phyloP scores from a whole-genome alignment of 768 basidiomycete species.

The Mycena sanguinolenta region DNA sequence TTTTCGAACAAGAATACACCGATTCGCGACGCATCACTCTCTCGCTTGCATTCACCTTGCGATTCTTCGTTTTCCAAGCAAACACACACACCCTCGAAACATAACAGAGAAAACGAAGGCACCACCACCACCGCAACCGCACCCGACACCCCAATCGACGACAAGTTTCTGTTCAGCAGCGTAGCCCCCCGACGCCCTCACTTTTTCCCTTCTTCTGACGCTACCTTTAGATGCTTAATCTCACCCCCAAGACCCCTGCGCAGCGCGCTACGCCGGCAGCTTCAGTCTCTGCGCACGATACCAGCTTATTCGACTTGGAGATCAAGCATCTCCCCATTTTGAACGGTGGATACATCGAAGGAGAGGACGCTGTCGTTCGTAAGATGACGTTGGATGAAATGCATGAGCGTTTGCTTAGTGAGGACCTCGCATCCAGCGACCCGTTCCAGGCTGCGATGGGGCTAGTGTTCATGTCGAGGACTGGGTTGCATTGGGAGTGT shows the following conservation, averaged over 20 bases:
- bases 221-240: slow-evolving; percentile 24
- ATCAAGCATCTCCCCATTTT: slow-evolving; percentile 52
- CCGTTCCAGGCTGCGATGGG: slow-evolving; percentile 66
- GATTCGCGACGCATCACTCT: not conserved
- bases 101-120: not conserved
- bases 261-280: slow-evolving; percentile 12
- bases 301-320: slow-evolving; percentile 40
- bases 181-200: slow-evolving; percentile 1
- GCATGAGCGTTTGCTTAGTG: slow-evolving; percentile 50
- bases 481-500: slow-evolving; percentile 50
- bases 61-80: not conserved
- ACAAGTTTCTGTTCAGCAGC: slow-evolving; percentile 14
- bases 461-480: slow-evolving; percentile 54
- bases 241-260: slow-evolving; percentile 25
- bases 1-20: not conserved
- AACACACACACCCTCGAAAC: slow-evolving; percentile 5
- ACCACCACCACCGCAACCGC: not conserved
- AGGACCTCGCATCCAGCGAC: slow-evolving; percentile 48
- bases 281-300: slow-evolving; percentile 10
- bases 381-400: slow-evolving; percentile 41
- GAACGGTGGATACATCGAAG: slow-evolving; percentile 37
- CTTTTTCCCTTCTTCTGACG: slow-evolving; percentile 1
- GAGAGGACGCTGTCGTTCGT: not conserved
- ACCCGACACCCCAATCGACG: not conserved
- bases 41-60: slow-evolving; percentile 1